Conservation (phyloP, 257 asterid genomes). For the Echites panduratus region DNA sequence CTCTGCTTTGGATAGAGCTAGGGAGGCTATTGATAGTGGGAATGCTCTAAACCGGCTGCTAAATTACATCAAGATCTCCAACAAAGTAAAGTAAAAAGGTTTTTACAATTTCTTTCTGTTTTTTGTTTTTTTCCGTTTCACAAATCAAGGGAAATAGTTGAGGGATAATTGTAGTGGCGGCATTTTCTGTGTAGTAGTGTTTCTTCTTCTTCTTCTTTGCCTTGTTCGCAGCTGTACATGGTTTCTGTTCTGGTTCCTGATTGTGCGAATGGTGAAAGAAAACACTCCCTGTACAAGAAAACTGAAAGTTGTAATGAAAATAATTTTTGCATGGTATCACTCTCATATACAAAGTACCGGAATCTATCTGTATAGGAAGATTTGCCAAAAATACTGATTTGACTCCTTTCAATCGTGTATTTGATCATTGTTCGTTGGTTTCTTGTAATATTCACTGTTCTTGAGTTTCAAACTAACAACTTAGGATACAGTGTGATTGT, state of each 20-base stretch:
- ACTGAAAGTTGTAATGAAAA: not conserved
- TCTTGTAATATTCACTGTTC: not conserved
- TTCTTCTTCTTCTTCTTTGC: not conserved
- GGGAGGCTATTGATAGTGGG: constrained; percentile 91
- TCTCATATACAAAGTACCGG: not conserved
- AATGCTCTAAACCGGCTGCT: constrained; percentile 67
- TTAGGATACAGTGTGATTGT: too few relatives aligned
- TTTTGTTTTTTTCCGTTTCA: not conserved
- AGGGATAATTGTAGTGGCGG: constrained; percentile 5
- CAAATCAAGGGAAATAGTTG: not conserved
- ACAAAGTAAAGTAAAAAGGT: constrained; percentile 27
- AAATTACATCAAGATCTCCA: constrained; percentile 62
- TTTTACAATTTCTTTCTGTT: not conserved
- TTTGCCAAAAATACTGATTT: not conserved
- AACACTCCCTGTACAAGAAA: not conserved
- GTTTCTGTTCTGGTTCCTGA: not conserved
- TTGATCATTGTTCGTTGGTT: not conserved
- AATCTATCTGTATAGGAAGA: not conserved
- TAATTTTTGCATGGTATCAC: not conserved
- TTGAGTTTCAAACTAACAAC: not conserved
- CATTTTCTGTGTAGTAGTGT: not conserved
- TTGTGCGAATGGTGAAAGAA: not conserved
- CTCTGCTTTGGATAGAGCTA: constrained; percentile 74
- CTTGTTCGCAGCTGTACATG: not conserved
- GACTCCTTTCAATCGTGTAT: too few relatives aligned